Conservation (phyloP, 768 basidiomycete species). For the Leccinum boreale region DNA sequence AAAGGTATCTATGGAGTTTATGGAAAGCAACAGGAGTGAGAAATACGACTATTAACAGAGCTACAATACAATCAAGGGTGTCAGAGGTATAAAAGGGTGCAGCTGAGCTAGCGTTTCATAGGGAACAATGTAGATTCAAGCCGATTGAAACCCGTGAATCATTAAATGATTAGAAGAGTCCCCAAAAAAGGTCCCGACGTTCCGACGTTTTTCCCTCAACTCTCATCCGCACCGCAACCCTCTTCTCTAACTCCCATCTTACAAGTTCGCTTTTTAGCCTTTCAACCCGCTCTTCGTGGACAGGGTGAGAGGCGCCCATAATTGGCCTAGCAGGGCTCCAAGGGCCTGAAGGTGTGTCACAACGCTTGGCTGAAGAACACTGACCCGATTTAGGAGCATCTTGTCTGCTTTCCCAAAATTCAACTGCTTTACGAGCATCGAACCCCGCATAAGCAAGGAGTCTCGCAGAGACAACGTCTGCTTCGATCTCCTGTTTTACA, state of each 20-base stretch:
- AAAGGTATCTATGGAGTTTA: background rate
- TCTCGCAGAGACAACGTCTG: slow-evolving; percentile 83
- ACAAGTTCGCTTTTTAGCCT: slow-evolving; percentile 42
- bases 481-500: slow-evolving; percentile 85
- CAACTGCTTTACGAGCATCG: slow-evolving; percentile 77
- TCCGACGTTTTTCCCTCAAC: slow-evolving; percentile 18
- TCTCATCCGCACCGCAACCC: slow-evolving; percentile 24
- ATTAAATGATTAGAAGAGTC: slow-evolving; percentile 4
- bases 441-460: slow-evolving; percentile 92
- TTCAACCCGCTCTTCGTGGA: slow-evolving; percentile 39
- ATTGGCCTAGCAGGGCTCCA: slow-evolving; percentile 27
- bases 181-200: slow-evolving; percentile 11
- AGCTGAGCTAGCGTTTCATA: background rate
- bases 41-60: background rate
- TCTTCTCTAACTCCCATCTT: slow-evolving; percentile 41
- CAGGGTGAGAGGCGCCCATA: slow-evolving; percentile 44
- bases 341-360: slow-evolving; percentile 5
- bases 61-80: slow-evolving; percentile 5
- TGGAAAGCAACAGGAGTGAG: background rate
- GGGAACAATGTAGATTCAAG: background rate
- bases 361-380: slow-evolving; percentile 17
- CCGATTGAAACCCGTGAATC: background rate
- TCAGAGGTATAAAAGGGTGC: background rate
- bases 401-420: slow-evolving; percentile 74
- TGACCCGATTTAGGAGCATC: slow-evolving; percentile 21